Percentiles rank a stretch among this genome's conserved stretches.
Conservation (phyloP, 345 rosid genomes). For the Gossypium raimondii region DNA sequence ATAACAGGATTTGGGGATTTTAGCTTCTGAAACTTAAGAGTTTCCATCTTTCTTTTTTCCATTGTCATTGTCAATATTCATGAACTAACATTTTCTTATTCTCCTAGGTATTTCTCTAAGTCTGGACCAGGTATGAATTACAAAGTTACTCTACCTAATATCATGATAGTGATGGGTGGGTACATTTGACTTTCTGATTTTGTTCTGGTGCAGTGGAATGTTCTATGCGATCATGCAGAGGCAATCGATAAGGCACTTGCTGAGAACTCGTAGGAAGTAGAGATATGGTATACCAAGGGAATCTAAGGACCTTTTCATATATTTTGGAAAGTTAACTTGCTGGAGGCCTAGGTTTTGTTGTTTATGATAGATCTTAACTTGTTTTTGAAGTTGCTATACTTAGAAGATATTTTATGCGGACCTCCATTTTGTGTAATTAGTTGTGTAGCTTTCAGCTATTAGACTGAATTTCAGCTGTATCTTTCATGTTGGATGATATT, state of each 20-base stretch:
- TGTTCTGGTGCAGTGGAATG: constrained; percentile 41
- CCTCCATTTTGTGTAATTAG: constrained; percentile 4
- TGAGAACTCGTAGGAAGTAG: constrained; percentile 24
- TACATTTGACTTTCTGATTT: constrained; percentile 1
- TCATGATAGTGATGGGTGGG: neutral
- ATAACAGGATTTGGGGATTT: too few relatives aligned
- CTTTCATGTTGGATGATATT: neutral
- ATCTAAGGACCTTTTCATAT: neutral
- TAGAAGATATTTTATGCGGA: neutral
- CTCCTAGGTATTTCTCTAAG: constrained; percentile 65
- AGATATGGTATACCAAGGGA: neutral
- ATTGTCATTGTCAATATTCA: neutral
- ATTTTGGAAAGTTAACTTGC: neutral
- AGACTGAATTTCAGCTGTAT: neutral
- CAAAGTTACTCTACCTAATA: neutral
- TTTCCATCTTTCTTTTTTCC: neutral
- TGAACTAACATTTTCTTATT: constrained; percentile 2
- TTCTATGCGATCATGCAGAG: constrained; percentile 42
- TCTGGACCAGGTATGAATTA: constrained; percentile 66
- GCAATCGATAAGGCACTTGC: constrained; percentile 55
- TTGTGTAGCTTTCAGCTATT: neutral
- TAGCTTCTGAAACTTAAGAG: neutral
- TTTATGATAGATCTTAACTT: neutral
- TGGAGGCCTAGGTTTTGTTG: neutral
- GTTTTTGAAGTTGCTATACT: neutral